Conservation (phyloP, 1,139 yeast species). For the Saccharomycopsis phalli region DNA sequence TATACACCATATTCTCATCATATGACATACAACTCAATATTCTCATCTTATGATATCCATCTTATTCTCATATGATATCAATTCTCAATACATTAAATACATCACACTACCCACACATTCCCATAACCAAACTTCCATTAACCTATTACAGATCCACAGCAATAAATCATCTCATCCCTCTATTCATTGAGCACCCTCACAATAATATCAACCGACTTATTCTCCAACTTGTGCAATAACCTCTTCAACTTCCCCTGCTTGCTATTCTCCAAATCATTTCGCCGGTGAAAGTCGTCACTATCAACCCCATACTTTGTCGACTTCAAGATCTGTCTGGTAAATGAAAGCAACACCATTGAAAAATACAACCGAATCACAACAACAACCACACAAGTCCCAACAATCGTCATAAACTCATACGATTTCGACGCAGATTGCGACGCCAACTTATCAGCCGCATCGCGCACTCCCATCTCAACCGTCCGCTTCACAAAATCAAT, state of each 20-base stretch:
- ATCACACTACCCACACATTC: no score
- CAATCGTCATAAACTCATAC: conserved; percentile 64
- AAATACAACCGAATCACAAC: conserved; percentile 56
- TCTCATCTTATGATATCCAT: no score
- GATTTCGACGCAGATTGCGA: conserved; percentile 59
- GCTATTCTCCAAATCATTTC: conserved; percentile 16
- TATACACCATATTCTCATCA: no score
- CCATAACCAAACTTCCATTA: no score
- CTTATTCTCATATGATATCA: no score
- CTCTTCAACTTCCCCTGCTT: conserved; percentile 26
- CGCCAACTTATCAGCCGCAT: conserved; percentile 23
- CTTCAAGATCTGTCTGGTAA: conserved; percentile 36
- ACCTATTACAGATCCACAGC: no score
- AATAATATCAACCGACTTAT: conserved; percentile 15
- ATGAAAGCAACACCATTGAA: conserved; percentile 53
- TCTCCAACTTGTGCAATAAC: conserved; percentile 28
- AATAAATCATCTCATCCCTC: neutral
- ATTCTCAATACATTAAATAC: no score
- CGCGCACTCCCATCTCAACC: conserved; percentile 4
- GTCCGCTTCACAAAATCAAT: conserved; percentile 1
- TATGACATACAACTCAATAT: no score
- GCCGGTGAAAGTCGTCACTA: conserved; percentile 19
- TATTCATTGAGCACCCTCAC: conserved; percentile 15
- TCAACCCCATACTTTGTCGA: conserved; percentile 28
- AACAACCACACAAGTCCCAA: conserved; percentile 45